Evolutionary conservation across 1,139 yeast genomes (phyloP).

Genomic region (Saccharomycopsis phalli): DNA sequence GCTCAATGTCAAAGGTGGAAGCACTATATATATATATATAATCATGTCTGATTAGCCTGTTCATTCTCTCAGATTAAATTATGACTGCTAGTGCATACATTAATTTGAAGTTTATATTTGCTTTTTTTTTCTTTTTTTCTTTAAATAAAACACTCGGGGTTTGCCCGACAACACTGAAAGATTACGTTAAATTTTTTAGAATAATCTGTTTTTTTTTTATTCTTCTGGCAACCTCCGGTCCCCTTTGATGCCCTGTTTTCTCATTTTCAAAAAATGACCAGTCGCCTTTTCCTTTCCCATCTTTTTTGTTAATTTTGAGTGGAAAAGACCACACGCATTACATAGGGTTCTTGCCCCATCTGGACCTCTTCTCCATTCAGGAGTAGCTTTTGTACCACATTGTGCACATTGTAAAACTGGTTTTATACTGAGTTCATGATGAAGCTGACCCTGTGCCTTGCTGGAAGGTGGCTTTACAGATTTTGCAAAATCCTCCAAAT

Average conservation of each 20-base stretch:
- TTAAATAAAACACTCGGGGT: no score
- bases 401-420: slow-evolving; percentile 31
- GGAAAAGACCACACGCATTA: slow-evolving; percentile 77
- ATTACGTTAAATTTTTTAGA: neutral
- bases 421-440: slow-evolving; percentile 15
- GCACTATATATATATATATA: no score
- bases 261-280: slow-evolving; percentile 5
- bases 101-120: no score
- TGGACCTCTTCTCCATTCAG: slow-evolving; percentile 83
- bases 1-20: no score
- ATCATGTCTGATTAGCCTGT: no score
- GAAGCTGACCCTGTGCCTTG: slow-evolving; percentile 18
- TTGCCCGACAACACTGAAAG: no score
- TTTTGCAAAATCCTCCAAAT: slow-evolving; percentile 4
- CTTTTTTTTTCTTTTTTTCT: no score
- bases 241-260: slow-evolving; percentile 7
- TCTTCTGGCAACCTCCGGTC: slow-evolving; percentile 5
- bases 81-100: no score
- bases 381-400: slow-evolving; percentile 69
- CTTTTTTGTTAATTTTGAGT: slow-evolving; percentile 56
- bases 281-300: slow-evolving; percentile 36
- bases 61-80: no score
- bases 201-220: neutral
- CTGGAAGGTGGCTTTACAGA: slow-evolving; percentile 13
- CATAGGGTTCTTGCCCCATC: slow-evolving; percentile 66